Percentiles rank a stretch among this genome's conserved stretches.
phyloP scores from a whole-genome alignment of 441 rosid species.

The Francoa sonchifolia region DNA sequence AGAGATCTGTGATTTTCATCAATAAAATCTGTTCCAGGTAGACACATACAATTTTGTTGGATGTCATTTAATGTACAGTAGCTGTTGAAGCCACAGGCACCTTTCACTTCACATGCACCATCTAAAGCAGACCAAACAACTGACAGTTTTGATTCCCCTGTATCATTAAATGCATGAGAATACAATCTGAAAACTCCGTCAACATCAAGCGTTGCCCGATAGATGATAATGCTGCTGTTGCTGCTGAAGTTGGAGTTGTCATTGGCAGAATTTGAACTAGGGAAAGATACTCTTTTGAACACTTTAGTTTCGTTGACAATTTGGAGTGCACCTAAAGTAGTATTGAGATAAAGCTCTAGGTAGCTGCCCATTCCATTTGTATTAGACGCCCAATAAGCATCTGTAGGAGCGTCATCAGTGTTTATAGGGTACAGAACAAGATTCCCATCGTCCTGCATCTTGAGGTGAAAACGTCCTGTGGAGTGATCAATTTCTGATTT shows the following conservation, averaged over 20 bases:
- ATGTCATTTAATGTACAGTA: background rate
- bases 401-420: background rate
- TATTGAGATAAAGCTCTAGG: constrained; percentile 12
- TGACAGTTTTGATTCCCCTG: background rate
- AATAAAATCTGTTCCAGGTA: background rate
- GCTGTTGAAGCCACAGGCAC: constrained; percentile 5
- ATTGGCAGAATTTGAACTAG: constrained; percentile 9
- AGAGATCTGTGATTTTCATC: constrained; percentile 4
- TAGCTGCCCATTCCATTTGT: constrained; percentile 6
- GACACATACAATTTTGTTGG: background rate
- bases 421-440: constrained; percentile 19
- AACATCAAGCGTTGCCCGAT: constrained; percentile 9
- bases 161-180: constrained; percentile 11
- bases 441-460: constrained; percentile 22
- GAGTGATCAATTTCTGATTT: constrained; percentile 11
- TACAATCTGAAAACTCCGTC: constrained; percentile 24
- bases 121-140: background rate
- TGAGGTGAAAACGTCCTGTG: constrained; percentile 13
- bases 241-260: constrained; percentile 20
- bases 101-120: background rate
- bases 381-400: constrained; percentile 8
- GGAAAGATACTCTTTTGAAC: too few species aligned
- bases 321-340: too few species aligned
- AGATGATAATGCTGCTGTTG: constrained; percentile 11
- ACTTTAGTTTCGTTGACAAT: too few species aligned